Conservation (phyloP, 805 yeast genomes). For the Nakazawaea ambrosiae region DNA sequence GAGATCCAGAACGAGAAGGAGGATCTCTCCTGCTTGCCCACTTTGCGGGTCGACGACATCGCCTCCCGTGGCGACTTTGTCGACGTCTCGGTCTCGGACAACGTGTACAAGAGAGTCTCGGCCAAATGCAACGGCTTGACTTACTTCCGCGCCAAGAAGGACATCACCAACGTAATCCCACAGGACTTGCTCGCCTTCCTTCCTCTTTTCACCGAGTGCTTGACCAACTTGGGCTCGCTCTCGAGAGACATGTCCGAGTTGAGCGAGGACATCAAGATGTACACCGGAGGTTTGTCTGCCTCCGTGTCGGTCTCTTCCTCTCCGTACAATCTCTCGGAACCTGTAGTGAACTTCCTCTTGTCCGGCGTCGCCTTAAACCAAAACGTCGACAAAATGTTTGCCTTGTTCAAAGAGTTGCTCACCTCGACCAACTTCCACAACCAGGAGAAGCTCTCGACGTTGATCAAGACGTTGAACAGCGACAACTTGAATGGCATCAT, state of each 20-base stretch:
- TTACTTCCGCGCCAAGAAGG: slow-evolving; percentile 63
- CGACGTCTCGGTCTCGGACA: slow-evolving; percentile 22
- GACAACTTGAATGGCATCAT: slow-evolving; percentile 77
- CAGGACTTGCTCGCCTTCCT: slow-evolving; percentile 56
- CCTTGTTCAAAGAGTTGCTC: slow-evolving; percentile 65
- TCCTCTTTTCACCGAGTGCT: slow-evolving; percentile 70
- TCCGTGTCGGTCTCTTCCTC: slow-evolving; percentile 48
- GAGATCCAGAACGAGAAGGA: slow-evolving; percentile 62
- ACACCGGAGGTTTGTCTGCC: slow-evolving; percentile 82
- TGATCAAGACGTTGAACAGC: slow-evolving; percentile 68
- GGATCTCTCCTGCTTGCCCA: slow-evolving; percentile 75
- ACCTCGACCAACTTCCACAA: slow-evolving; percentile 59
- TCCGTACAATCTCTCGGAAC: slow-evolving; percentile 38
- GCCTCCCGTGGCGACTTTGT: slow-evolving; percentile 42
- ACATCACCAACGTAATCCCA: slow-evolving; percentile 48
- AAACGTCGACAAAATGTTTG: slow-evolving; percentile 53
- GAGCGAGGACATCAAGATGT: slow-evolving; percentile 75
- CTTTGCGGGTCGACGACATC: slow-evolving; percentile 69
- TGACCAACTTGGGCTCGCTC: slow-evolving; percentile 83
- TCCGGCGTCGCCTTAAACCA: slow-evolving; percentile 66
- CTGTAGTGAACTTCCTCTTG: slow-evolving; percentile 48
- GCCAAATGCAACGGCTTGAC: slow-evolving; percentile 69
- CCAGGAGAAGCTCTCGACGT: slow-evolving; percentile 60
- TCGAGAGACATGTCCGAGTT: slow-evolving; percentile 65
- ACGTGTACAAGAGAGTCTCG: slow-evolving; percentile 25